Base-by-base conservation (phyloP, 2,329 filamentous ascomycete genomes). In the Sclerotinia minor region DNA sequence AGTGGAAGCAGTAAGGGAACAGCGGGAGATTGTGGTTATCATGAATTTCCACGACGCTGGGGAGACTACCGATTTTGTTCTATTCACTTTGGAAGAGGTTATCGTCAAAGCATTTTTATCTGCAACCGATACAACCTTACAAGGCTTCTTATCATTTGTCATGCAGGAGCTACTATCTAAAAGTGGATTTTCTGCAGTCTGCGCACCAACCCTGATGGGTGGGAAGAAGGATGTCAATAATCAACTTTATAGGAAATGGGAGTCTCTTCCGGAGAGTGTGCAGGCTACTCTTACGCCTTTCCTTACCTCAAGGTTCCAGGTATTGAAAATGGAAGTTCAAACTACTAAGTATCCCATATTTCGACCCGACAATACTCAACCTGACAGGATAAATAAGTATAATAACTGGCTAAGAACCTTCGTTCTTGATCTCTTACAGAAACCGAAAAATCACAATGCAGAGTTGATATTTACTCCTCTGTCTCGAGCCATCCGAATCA, bases 91-190 rank as follows among this genome's bases (percentile, higher is more conserved):
- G 21, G 90, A 97, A 74, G 86, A 96, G 75, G 90, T 97, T 9
- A 82, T 99, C 15, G 92, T 98, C 35, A 93, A 94, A 69, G 90
- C 94, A 0, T 99, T 99, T 76, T 82, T 96, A 54, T 96, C 94
- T 1, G 91, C 92, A 1, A 95, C 91, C 0, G 96, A 97, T 76
- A 91, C 93, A 2, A 89, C 88, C 71, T 85, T 93, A 7, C 95
- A 98, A 78, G 94, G 93, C 0, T 97, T 96, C 76, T 83, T 99
- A 24, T 94, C 94, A 1, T 99, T 91, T 78, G 92, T 90, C 2
- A 97, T 99, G 88, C 95, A 99, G 78, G 90, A 96, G 74, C 84
- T 98, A 52, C 84, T 98, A 4, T 88, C 89, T 55, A 87, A 89
- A 72, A 92, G 91, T 75, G 89, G 90, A 38, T 89, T 97, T 75